These are phyloP conservation scores for Gynostemma pentaphyllum DNA, from an alignment of 306 rosid genomes.

Conservation along the genomic window DNA sequence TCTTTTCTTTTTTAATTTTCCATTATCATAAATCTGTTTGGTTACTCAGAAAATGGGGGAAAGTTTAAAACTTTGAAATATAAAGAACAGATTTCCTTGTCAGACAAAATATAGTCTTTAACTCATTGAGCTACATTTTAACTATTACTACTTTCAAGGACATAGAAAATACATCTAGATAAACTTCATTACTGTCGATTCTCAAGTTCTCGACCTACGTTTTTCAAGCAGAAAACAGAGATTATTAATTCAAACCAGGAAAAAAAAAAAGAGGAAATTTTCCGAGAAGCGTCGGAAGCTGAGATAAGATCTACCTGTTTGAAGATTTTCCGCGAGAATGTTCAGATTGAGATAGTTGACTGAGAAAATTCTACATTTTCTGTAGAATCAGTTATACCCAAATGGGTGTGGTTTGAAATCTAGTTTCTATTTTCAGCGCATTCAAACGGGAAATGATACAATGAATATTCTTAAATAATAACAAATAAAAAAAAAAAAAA, in stretches of 20 bases:
- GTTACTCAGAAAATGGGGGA: neutral
- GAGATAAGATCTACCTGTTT: constrained; percentile 2
- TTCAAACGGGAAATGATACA: too few relatives aligned
- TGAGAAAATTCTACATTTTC: too few relatives aligned
- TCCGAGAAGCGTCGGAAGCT: neutral
- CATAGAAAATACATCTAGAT: neutral
- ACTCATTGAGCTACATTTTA: neutral
- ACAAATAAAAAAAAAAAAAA: too few relatives aligned
- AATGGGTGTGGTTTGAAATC: too few relatives aligned
- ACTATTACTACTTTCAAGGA: neutral
- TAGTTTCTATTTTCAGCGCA: too few relatives aligned
- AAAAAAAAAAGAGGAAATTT: too few relatives aligned
- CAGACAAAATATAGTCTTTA: neutral
- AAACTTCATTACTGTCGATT: neutral
- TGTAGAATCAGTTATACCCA: too few relatives aligned
- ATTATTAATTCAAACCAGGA: neutral
- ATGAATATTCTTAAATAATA: too few relatives aligned
- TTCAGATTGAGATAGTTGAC: neutral
- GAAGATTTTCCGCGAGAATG: neutral
- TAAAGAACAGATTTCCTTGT: neutral
- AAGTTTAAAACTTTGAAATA: neutral
- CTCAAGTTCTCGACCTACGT: neutral
- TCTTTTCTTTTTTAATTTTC: neutral
- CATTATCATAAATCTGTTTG: neutral
- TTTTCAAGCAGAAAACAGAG: neutral